phyloP scores from a whole-genome alignment of 2,329 filamentous ascomycete species.

The Fusarium temperatum region DNA sequence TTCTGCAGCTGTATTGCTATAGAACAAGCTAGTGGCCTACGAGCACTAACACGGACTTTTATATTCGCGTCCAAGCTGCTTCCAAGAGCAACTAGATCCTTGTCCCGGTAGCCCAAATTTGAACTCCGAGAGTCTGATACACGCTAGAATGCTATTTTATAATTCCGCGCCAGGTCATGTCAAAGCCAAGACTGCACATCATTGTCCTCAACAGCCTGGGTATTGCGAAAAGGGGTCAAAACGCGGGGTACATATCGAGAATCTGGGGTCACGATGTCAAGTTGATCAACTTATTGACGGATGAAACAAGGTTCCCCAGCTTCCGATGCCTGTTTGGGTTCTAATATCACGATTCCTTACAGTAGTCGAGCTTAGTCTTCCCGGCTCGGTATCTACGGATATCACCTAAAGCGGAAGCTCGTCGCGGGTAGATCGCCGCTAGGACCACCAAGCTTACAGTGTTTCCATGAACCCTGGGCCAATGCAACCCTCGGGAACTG shows the following conservation, averaged over 20 bases:
- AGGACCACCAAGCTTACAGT: background rate
- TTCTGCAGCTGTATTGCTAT: background rate
- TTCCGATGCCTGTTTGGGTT: background rate
- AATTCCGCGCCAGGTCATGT: background rate
- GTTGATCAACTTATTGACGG: rapidly evolving
- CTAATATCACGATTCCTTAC: too few relatives aligned
- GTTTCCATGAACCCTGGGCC: too few relatives aligned
- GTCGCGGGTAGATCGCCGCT: background rate
- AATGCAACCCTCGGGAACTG: background rate
- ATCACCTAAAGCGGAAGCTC: background rate
- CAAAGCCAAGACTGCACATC: background rate
- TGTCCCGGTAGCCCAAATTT: background rate
- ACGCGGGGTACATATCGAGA: background rate
- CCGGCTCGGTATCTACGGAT: rapidly evolving
- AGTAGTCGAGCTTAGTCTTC: too few relatives aligned
- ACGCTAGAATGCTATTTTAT: background rate
- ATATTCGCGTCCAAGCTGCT: background rate
- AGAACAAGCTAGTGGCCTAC: background rate
- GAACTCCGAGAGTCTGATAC: background rate
- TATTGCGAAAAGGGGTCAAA: background rate
- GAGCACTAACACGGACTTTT: background rate
- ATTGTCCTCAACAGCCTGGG: background rate
- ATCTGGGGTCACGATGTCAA: background rate
- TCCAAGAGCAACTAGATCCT: rapidly evolving
- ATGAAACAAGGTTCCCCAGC: background rate